Base-by-base conservation (phyloP, 2,329 filamentous ascomycete species). In the Paraphoma chrysanthemicola region DNA sequence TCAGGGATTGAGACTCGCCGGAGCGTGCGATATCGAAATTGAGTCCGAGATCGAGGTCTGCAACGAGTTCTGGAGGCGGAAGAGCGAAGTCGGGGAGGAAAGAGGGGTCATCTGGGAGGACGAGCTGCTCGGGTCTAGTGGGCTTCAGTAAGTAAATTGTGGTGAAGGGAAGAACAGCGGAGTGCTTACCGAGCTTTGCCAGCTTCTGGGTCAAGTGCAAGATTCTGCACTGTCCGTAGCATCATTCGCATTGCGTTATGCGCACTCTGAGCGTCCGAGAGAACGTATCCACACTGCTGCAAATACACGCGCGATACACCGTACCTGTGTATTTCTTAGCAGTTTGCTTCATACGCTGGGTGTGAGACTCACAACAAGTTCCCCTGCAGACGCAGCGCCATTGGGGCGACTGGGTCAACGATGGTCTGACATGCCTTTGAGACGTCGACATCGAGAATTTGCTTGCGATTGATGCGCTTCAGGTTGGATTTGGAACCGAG, bases 341-440 rank as follows among this genome's bases (percentile, higher is more conserved):
- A 45, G 9, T 17, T 8, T 14, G n/a, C 31, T n/a, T 18, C 6
- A 6, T 16, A 29, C 11, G 16, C 5, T 14, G 31, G 2, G 3
- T 23, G 23, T 23, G 39, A 43, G 33, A 69, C 83, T 72, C 72
- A 90, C 86, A 99, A 86, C 16, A 99, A 83, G 66, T 89, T 97
- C 14, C 93, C 90, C 72, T 98, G 94, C 18, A 99, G 85, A 36
- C 95, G 89, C 62, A 99, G 78, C 4, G 95, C 94, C 79, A 99
- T 89, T 2, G 95, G 95, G 1, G 91, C 92, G 6, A 89, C 91
- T 67, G 91, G 93, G 54, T 91, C 84, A 38, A 91, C 86, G 72
- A 99, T 97, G n/a, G 90, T 95, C 62, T 89, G 84, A 76, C 94
- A 97, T 54, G 95, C 93, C 71, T 90, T 93, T 36, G 87, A 84